phyloP scores from a whole-genome alignment of 139 green algal species.

The Edaphochlamys debaryana region DNA sequence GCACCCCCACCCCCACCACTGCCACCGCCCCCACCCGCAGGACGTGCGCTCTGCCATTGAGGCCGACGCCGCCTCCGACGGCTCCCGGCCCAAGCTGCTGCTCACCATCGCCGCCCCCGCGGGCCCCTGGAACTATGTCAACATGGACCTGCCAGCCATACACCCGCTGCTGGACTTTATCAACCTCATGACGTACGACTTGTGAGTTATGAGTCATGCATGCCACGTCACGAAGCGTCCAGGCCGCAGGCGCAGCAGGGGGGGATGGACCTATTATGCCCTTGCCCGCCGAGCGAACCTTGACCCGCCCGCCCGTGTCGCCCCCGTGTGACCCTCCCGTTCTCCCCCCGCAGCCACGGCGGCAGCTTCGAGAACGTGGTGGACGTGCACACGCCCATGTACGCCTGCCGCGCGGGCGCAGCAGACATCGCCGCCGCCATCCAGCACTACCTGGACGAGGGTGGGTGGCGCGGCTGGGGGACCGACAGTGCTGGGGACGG shows the following conservation, averaged over 20 bases:
- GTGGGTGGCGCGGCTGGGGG: too few relatives aligned
- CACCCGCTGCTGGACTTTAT: constrained; percentile 1
- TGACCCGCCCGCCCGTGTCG: too few relatives aligned
- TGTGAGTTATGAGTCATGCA: too few relatives aligned
- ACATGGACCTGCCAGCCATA: background rate
- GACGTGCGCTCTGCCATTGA: background rate
- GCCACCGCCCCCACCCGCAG: background rate
- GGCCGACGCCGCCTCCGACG: background rate
- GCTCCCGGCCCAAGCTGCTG: background rate
- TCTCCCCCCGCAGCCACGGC: background rate
- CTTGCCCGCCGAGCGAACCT: too few relatives aligned
- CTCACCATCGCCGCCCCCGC: background rate
- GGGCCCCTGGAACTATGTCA: background rate
- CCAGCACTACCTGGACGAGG: background rate
- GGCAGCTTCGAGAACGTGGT: background rate
- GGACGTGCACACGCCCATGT: background rate
- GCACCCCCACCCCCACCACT: too few relatives aligned
- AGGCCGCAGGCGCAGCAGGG: too few relatives aligned
- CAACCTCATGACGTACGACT: constrained; percentile 22
- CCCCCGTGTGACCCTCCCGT: too few relatives aligned
- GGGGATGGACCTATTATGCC: too few relatives aligned
- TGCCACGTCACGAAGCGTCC: too few relatives aligned
- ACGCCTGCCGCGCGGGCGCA: background rate
- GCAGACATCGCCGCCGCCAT: background rate
- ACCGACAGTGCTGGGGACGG: too few relatives aligned